phyloP scores from a whole-genome alignment of 2,329 filamentous ascomycete genomes.

The Eurotiales sp. region DNA sequence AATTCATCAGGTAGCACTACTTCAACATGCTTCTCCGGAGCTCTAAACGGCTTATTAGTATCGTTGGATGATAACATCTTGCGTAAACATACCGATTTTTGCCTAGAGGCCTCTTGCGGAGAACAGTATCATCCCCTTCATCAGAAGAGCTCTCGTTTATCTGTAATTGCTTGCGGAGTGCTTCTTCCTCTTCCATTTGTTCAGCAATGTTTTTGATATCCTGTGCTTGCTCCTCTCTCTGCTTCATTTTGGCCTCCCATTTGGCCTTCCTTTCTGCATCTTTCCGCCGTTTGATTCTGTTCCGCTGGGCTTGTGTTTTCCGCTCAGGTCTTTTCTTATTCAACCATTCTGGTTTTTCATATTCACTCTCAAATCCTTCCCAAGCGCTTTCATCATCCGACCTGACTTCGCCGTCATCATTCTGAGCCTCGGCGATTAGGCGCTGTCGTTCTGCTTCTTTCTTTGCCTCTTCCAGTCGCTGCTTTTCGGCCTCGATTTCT shows the following conservation, averaged over 20 bases:
- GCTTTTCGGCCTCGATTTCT: conserved; percentile 73
- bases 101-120: conserved; percentile 69
- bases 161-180: conserved; percentile 37
- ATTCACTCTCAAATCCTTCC: conserved; percentile 82
- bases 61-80: not conserved
- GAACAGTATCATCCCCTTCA: conserved; percentile 59
- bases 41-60: conserved; percentile 27
- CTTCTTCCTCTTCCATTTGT: conserved; percentile 46
- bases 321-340: conserved; percentile 73
- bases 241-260: conserved; percentile 71
- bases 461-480: conserved; percentile 64
- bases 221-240: conserved; percentile 67
- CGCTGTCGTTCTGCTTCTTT: conserved; percentile 65
- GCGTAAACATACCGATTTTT: conserved; percentile 46
- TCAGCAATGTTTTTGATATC: conserved; percentile 66
- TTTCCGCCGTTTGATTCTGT: conserved; percentile 83
- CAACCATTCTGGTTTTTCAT: conserved; percentile 62
- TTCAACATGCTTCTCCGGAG: conserved; percentile 73
- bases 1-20: conserved; percentile 78
- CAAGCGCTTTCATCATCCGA: conserved; percentile 89
- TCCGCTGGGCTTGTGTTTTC: conserved; percentile 82
- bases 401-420: conserved; percentile 68
- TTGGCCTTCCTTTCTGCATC: conserved; percentile 74
- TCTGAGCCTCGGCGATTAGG: conserved; percentile 66
- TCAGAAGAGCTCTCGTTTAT: conserved; percentile 37